Conservation (phyloP, 2,329 filamentous ascomycete genomes). For the Aspergillus spinulosporus region DNA sequence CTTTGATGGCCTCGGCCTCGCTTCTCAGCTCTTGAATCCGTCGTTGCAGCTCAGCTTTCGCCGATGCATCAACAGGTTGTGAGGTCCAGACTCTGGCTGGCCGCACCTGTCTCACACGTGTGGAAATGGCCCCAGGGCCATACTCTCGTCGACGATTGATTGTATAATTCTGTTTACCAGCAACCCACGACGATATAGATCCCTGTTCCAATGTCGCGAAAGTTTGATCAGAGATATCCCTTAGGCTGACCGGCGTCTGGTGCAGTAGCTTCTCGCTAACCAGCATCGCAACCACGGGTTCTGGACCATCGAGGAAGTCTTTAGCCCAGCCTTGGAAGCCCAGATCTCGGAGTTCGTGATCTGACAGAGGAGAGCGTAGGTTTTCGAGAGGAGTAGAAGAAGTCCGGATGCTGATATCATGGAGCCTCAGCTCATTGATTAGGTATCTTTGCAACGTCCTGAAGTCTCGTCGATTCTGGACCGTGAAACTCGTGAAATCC, state of each 20-base stretch:
- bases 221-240: conserved; percentile 65
- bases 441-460: conserved; percentile 68
- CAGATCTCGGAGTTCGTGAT: conserved; percentile 55
- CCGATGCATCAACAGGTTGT: conserved; percentile 64
- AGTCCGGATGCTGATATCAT: conserved; percentile 70
- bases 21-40: conserved; percentile 47
- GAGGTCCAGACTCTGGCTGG: conserved; percentile 72
- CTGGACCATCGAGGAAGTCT: conserved; percentile 77
- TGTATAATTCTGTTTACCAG: conserved; percentile 63
- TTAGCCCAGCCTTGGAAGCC: conserved; percentile 80
- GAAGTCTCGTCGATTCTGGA: conserved; percentile 74
- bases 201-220: conserved; percentile 64
- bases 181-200: conserved; percentile 68
- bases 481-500: conserved; percentile 67
- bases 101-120: conserved; percentile 61
- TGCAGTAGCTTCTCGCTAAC: conserved; percentile 73
- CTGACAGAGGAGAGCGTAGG: conserved; percentile 57
- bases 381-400: conserved; percentile 55
- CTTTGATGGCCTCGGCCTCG: conserved; percentile 39
- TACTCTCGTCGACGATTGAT: conserved; percentile 77
- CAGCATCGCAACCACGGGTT: conserved; percentile 82
- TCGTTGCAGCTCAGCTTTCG: conserved; percentile 61
- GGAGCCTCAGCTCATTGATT: conserved; percentile 63
- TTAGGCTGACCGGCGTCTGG: conserved; percentile 63
- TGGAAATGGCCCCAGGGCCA: conserved; percentile 70